These are phyloP conservation scores for Candida glucosophila DNA, from an alignment of 1,139 yeast species.

Conservation along the genomic window DNA sequence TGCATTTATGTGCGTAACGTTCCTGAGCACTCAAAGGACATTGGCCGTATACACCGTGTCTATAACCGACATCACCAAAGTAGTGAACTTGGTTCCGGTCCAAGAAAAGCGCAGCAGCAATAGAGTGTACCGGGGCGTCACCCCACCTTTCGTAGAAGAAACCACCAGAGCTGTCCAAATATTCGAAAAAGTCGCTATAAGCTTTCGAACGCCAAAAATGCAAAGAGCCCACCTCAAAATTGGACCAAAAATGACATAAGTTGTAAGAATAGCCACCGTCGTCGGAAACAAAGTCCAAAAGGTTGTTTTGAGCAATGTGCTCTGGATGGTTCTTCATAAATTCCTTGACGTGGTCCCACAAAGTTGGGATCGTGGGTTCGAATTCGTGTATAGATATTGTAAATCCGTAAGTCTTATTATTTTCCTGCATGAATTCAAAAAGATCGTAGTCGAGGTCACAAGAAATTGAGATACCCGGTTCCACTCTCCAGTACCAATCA, in stretches of 20 bases:
- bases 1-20: constrained; percentile 10
- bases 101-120: constrained; percentile 12
- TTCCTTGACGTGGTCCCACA: constrained; percentile 14
- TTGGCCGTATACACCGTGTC: constrained; percentile 14
- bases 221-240: constrained; percentile 16
- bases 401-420: constrained; percentile 11
- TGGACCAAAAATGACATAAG: constrained; percentile 19
- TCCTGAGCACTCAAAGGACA: constrained; percentile 11
- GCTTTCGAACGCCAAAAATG: constrained; percentile 9
- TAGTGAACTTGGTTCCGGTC: constrained; percentile 10
- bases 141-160: constrained; percentile 20
- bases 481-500: constrained; percentile 13
- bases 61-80: constrained; percentile 14
- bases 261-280: constrained; percentile 12
- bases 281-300: constrained; percentile 6
- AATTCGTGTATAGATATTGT: constrained; percentile 13
- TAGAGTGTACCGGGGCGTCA: constrained; percentile 18
- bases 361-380: constrained; percentile 12
- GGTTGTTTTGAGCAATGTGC: constrained; percentile 6
- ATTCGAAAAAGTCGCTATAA: constrained; percentile 11
- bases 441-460: constrained; percentile 14
- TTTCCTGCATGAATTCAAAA: constrained; percentile 10
- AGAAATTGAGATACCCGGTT: constrained; percentile 7
- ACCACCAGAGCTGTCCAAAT: constrained; percentile 14
- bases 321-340: constrained; percentile 11